Evolutionary conservation across 2,329 filamentous ascomycete genomes (phyloP), one percentile per base, ranked within the genome.

Genomic region (Akanthomyces dipterigenus): DNA sequence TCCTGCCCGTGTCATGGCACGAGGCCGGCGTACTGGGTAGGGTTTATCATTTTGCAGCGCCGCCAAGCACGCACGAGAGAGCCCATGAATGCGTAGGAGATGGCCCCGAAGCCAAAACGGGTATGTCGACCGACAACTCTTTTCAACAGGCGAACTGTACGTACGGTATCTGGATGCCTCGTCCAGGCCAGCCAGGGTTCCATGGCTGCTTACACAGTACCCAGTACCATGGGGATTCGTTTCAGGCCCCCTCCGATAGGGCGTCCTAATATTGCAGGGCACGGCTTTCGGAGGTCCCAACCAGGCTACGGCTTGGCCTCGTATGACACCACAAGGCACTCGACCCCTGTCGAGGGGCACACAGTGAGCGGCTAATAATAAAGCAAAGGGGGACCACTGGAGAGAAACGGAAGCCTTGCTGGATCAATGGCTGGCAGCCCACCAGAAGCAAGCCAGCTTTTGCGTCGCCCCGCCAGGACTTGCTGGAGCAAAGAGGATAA

Each of bases 201-300:
- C 18, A 49, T 58, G 45, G 20, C 43, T 42, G 45, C 45, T 58
- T 38, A 50, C 45, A n/a, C n/a, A n/a, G n/a, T n/a, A n/a, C n/a
- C n/a, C n/a, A n/a, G n/a, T n/a, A n/a, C n/a, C n/a, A n/a, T n/a
- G n/a, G n/a, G n/a, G n/a, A n/a, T n/a, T 43, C 26, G 43, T 49
- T 58, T 58, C 45, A 49, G 55, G 16, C 12, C 6, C 24, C 42
- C 42, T 14, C 24, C 26, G 14, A 26, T 46, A 45, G 18, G 18
- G 28, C 20, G 26, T 38, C 31, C 31, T 34, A 58, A 49, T 59
- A 51, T 50, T 43, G 46, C 45, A 59, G 46, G 56, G 56, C 45
- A 59, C 46, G 56, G 56, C 46, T 59, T 59, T 57, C 28, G 36
- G 34, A 11, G 46, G 24, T n/a, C 45, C 34, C 34, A 28, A 26